These are phyloP conservation scores for Didymella keratinophila DNA, from an alignment of 2,329 filamentous ascomycete species.

Conservation along the genomic window DNA sequence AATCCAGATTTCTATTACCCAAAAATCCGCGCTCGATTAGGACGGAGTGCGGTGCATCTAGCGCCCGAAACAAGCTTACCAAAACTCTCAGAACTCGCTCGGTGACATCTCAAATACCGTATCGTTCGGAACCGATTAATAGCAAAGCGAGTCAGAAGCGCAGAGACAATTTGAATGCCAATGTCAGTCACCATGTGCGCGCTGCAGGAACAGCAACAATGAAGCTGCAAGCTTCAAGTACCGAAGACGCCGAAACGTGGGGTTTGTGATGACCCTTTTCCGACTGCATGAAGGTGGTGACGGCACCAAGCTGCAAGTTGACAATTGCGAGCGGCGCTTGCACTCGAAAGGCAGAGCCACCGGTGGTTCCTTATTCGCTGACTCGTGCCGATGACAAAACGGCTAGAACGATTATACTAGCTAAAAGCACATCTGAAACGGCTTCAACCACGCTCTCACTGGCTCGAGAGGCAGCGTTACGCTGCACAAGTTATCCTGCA, in stretches of 20 bases:
- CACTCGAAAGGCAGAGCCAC: slow-evolving; percentile 31
- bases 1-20: slow-evolving; percentile 13
- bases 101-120: slow-evolving; percentile 13
- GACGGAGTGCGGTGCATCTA: slow-evolving; percentile 7
- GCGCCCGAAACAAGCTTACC: slow-evolving; percentile 19
- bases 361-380: slow-evolving; percentile 39
- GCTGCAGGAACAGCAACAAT: background rate
- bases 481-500: slow-evolving; percentile 29
- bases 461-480: slow-evolving; percentile 42
- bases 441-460: slow-evolving; percentile 38
- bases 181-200: background rate
- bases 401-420: slow-evolving; percentile 37
- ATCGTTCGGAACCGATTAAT: background rate
- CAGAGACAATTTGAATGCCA: background rate
- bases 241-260: slow-evolving; percentile 21
- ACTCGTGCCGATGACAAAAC: slow-evolving; percentile 34
- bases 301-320: slow-evolving; percentile 31
- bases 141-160: slow-evolving; percentile 10
- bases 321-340: slow-evolving; percentile 41
- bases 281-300: slow-evolving; percentile 44
- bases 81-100: slow-evolving; percentile 6
- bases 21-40: slow-evolving; percentile 4
- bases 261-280: slow-evolving; percentile 36
- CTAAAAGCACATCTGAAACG: slow-evolving; percentile 49
- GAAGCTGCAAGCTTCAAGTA: slow-evolving; percentile 12